Base-by-base conservation (phyloP, 192 early-diverging fungal species). In the Backusella luteola region DNA sequence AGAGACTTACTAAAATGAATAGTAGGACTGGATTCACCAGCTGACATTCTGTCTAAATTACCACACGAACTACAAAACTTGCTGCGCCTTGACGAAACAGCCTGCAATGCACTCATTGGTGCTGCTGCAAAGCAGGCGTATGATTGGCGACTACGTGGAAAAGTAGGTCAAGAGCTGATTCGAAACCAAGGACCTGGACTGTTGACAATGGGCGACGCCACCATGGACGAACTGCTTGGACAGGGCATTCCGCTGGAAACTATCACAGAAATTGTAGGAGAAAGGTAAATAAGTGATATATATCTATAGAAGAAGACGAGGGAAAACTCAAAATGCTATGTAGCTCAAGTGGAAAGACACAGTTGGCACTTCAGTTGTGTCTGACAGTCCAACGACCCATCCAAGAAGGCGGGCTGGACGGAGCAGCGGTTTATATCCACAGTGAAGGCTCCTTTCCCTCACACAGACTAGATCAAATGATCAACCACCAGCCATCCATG, bases 261-360 rank as follows among this genome's bases (percentile, higher is more conserved):
- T n/a, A 86, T 94, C 7, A 90, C 89, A 0, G 93, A 94, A 73
- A 76, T 94, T 14, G 91, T 92, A 0, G 93, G 93, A 4, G 91
- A 92, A 76, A 89, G 88, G 88, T 89, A 76, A 59, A 14, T 3
- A 49, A 5, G 29, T 71, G 36, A 34, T 69, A 72, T 39, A 39
- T 39, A 8, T 39, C n/a, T n/a, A 32, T 32, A 32, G 32, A 32
- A 32, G 32, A 2, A 32, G 38, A 39, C 11, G 38, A 39, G 0
- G 38, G 0, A 39, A 39, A 12, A 39, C 38, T 39, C 38, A 39
- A 39, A 39, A 39, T 36, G 6, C 23, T 52, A 66, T 3, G 15
- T 71, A 95, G 93, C 71, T 90, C 89, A 32, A 83, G 89, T 3
- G 97, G 97, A 19, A 98, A 98, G 74, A 94, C 97, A 0, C 94